Conservation (phyloP, 257 asterid species). For the Gynochthodes officinalis region DNA sequence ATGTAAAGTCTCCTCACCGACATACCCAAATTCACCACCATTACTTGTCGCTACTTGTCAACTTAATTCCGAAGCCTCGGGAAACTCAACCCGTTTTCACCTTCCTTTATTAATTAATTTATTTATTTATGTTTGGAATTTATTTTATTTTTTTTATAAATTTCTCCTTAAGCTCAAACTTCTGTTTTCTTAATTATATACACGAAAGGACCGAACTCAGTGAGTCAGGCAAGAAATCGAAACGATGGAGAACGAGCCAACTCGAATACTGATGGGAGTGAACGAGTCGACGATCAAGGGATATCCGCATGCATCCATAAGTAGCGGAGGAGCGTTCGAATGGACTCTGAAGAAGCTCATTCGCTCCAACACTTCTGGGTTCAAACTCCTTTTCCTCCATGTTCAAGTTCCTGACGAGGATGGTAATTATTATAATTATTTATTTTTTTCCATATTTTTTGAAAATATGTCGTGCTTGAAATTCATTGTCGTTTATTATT, state of each 20-base stretch:
- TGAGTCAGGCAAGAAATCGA: neutral
- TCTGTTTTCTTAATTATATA: neutral
- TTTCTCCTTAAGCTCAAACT: neutral
- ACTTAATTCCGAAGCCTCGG: no score
- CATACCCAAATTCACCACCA: no score
- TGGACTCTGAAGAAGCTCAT: conserved; percentile 76
- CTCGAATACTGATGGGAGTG: conserved; percentile 75
- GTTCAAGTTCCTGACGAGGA: conserved; percentile 88
- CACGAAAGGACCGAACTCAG: neutral
- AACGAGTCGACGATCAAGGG: conserved; percentile 83
- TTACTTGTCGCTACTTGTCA: no score
- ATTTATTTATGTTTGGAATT: no score
- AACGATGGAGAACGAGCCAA: conserved; percentile 47
- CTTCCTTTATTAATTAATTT: no score
- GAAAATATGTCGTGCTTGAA: neutral
- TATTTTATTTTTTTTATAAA: no score
- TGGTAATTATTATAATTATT: conserved; percentile 28
- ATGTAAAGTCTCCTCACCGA: no score
- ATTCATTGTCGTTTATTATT: neutral
- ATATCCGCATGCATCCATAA: conserved; percentile 78
- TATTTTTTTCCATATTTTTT: neutral
- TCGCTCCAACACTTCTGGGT: conserved; percentile 62
- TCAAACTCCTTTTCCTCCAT: conserved; percentile 66
- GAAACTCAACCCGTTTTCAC: no score
- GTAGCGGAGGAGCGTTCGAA: conserved; percentile 79